Evolutionary conservation across 352 stramenopile species (phyloP).

Genomic region (Halophytophthora batemanensis): DNA sequence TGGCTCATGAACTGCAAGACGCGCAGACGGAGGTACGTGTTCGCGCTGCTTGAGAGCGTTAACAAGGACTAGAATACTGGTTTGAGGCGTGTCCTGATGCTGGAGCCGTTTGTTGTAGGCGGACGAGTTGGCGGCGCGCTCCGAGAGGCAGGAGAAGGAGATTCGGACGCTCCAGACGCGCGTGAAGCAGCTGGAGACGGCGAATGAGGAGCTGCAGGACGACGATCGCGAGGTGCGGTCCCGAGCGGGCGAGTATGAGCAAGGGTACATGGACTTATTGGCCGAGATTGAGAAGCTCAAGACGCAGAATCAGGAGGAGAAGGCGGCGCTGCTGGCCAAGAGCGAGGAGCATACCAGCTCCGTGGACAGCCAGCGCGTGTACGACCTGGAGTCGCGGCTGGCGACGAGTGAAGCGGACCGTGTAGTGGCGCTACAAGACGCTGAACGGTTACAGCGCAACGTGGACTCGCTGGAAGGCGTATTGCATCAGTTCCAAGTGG

Average conservation of each 20-base stretch:
- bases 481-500: slow-evolving; percentile 58
- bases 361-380: slow-evolving; percentile 49
- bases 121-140: slow-evolving; percentile 39
- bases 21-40: slow-evolving; percentile 45
- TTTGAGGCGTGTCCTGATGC: slow-evolving; percentile 1
- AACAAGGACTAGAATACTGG: neutral
- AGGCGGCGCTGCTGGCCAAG: slow-evolving; percentile 37
- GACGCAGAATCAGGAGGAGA: slow-evolving; percentile 46
- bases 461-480: slow-evolving; percentile 59
- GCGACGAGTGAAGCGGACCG: slow-evolving; percentile 60
- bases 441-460: slow-evolving; percentile 44
- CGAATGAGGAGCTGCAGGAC: slow-evolving; percentile 37
- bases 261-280: slow-evolving; percentile 58
- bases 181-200: slow-evolving; percentile 27
- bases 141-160: slow-evolving; percentile 32
- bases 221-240: slow-evolving; percentile 36
- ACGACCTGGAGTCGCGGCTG: slow-evolving; percentile 60
- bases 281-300: slow-evolving; percentile 49
- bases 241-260: slow-evolving; percentile 60
- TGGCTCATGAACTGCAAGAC: slow-evolving; percentile 49
- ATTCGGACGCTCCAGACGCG: slow-evolving; percentile 25
- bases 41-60: neutral
- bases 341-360: slow-evolving; percentile 50
- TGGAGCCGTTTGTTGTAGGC: slow-evolving; percentile 16
- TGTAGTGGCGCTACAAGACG: slow-evolving; percentile 53